Base-by-base conservation (phyloP, 164 flowering plant genomes). In the Vitis riparia region DNA sequence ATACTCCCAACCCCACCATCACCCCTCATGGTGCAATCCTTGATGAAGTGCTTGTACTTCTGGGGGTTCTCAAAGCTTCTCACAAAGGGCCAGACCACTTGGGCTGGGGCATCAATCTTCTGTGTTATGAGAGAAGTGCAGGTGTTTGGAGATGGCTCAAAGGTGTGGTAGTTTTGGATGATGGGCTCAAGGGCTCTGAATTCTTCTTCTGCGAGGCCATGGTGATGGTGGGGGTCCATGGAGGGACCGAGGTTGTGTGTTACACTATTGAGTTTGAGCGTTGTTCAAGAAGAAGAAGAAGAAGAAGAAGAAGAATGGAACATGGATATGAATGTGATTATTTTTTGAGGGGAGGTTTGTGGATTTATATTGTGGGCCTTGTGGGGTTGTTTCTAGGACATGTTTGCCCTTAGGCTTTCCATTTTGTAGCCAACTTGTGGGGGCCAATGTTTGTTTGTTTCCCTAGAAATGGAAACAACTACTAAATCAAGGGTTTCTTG, bases 31-130 rank as follows among this genome's bases (percentile, higher is more conserved):
- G 50, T 69, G 74, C 95, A 90, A 29, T 86, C 79, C 77, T 88
- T 90, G 81, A 90, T 79, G 87, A 92, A 92, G 79, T 85, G 92
- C 77, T 92, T 92, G 87, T 92, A 92, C 23, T 66, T 74, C 11
- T 90, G 90, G 0, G 94, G 97, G 55, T 79, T 84, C 23, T 86
- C 91, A 71, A 90, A 92, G 69, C 84, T 75, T 4, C 95, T 84
- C 4, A 92, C 81, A 1, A 90, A 62, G 0, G 92, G 89, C 95
- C 97, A 90, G 0, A 90, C 89, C 1, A 66, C 77, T 6, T n/a
- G 11, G 0, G 80, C 76, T 0, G 95, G 95, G 0, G 92, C 88
- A n/a, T 88, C 85, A 69, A 92, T 79, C 8, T 80, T 77, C 64
- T 90, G 91, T 1, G 85, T 74, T 47, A 88, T 83, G 4, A 86